A percentile compares a stretch with the other conserved stretches of the same genome.
phyloP scores from a whole-genome alignment of 108 stramenopile species.

The Nitzschia sp. region DNA sequence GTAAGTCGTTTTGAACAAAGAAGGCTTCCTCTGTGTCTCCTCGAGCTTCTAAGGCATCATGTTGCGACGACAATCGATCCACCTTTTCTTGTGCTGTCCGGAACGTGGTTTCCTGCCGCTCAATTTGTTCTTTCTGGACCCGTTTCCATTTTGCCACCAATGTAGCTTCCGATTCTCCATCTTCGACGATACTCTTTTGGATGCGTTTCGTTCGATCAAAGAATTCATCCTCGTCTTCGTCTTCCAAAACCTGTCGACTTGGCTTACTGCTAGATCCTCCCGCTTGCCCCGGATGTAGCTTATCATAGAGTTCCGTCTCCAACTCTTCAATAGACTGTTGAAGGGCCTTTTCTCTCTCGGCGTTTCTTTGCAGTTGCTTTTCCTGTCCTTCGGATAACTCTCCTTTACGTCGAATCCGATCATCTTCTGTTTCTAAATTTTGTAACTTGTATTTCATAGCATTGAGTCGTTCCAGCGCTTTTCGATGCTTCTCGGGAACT shows the following conservation, averaged over 20 bases:
- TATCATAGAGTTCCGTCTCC: slow-evolving; percentile 43
- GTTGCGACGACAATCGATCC: slow-evolving; percentile 16
- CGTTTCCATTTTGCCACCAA: slow-evolving; percentile 43
- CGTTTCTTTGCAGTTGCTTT: slow-evolving; percentile 53
- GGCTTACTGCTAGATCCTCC: background rate
- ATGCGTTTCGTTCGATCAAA: slow-evolving; percentile 48
- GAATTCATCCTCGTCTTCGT: slow-evolving; percentile 67
- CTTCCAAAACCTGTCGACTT: background rate
- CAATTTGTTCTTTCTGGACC: slow-evolving; percentile 1
- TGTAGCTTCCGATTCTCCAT: slow-evolving; percentile 42
- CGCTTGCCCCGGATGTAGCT: slow-evolving; percentile 15
- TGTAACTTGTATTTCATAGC: slow-evolving; percentile 55
- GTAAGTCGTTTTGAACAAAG: slow-evolving; percentile 69
- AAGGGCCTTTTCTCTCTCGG: slow-evolving; percentile 45
- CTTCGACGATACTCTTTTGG: background rate
- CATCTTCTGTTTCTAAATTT: slow-evolving; percentile 63
- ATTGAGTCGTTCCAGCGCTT: slow-evolving; percentile 48
- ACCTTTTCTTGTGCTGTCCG: slow-evolving; percentile 4
- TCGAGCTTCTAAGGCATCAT: slow-evolving; percentile 21
- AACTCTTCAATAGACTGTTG: slow-evolving; percentile 41
- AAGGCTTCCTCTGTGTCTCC: slow-evolving; percentile 68
- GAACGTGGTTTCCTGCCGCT: background rate
- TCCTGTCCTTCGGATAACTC: slow-evolving; percentile 74
- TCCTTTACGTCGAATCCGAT: slow-evolving; percentile 62
- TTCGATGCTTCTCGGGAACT: slow-evolving; percentile 57